Percentiles rank a stretch among this genome's conserved stretches.
Conservation (phyloP, 257 asterid genomes). For the Gentiana straminea region DNA sequence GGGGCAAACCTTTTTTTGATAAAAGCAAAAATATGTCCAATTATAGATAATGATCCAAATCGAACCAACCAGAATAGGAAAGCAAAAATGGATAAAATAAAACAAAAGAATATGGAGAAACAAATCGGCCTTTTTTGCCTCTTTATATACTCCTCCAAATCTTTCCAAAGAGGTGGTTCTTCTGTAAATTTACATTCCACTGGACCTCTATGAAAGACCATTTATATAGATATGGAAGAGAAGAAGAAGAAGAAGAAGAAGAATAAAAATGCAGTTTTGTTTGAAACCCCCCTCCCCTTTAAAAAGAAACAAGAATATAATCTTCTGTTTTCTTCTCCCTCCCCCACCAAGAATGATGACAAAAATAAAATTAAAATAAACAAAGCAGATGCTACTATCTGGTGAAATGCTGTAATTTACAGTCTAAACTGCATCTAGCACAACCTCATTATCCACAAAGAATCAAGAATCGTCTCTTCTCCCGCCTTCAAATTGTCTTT, state of each 20-base stretch:
- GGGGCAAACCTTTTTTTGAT: too few relatives aligned
- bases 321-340: too few relatives aligned
- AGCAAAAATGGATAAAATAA: too few relatives aligned
- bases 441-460: conserved; percentile 31
- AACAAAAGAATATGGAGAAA: conserved; percentile 1
- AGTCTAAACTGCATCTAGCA: conserved; percentile 1
- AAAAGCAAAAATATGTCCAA: too few relatives aligned
- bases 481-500: conserved; percentile 31
- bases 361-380: conserved; percentile 9
- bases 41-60: too few relatives aligned
- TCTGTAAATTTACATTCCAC: conserved; percentile 43
- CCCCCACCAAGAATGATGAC: conserved; percentile 9
- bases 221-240: conserved; percentile 11
- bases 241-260: neutral
- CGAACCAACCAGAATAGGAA: too few relatives aligned
- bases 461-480: conserved; percentile 26
- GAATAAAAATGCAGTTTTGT: conserved; percentile 12
- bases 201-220: conserved; percentile 18
- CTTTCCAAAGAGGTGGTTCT: conserved; percentile 17
- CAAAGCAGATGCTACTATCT: conserved; percentile 18
- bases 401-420: conserved; percentile 13
- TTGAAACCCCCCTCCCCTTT: conserved; percentile 5
- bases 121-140: conserved; percentile 5
- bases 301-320: conserved; percentile 16
- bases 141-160: conserved; percentile 12